Percentiles rank a stretch among this genome's conserved stretches.
Evolutionary conservation across 345 rosid genomes (phyloP).

Genomic region (Salix caprea): DNA sequence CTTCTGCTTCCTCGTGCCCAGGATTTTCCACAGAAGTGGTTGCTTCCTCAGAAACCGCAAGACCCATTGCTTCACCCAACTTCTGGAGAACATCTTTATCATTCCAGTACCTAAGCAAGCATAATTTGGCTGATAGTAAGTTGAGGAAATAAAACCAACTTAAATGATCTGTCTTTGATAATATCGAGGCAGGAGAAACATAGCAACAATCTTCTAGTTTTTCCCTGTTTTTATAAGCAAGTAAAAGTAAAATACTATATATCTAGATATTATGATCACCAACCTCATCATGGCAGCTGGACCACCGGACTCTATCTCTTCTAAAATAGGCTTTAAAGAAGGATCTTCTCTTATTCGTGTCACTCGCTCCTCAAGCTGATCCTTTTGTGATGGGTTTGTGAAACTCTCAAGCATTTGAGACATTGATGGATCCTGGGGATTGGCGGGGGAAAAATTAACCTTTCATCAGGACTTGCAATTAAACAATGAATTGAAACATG

Average conservation of each 20-base stretch:
- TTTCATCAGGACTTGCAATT: background rate
- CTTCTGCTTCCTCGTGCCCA: conserved; percentile 60
- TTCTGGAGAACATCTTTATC: conserved; percentile 83
- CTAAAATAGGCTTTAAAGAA: conserved; percentile 74
- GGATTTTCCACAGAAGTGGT: conserved; percentile 54
- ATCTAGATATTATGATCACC: conserved; percentile 12
- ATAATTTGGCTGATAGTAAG: conserved; percentile 9
- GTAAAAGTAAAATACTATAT: background rate
- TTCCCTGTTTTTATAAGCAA: background rate
- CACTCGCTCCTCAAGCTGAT: conserved; percentile 86
- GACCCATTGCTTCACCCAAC: conserved; percentile 99
- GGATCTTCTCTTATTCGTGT: conserved; percentile 82
- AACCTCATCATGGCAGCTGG: conserved; percentile 97
- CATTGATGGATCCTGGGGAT: conserved; percentile 87
- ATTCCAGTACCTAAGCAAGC: conserved; percentile 75
- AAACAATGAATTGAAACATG: background rate
- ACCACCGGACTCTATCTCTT: conserved; percentile 88
- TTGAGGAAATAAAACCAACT: background rate
- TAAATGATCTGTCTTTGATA: background rate
- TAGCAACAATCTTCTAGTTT: background rate
- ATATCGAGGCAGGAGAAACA: background rate
- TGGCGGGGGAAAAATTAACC: background rate
- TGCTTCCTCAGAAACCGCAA: conserved; percentile 61
- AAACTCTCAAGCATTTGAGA: conserved; percentile 86
- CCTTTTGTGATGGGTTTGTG: conserved; percentile 71